These are phyloP conservation scores for Erigeron philadelphicus DNA, from an alignment of 140 eudicot species.

Conservation along the genomic window DNA sequence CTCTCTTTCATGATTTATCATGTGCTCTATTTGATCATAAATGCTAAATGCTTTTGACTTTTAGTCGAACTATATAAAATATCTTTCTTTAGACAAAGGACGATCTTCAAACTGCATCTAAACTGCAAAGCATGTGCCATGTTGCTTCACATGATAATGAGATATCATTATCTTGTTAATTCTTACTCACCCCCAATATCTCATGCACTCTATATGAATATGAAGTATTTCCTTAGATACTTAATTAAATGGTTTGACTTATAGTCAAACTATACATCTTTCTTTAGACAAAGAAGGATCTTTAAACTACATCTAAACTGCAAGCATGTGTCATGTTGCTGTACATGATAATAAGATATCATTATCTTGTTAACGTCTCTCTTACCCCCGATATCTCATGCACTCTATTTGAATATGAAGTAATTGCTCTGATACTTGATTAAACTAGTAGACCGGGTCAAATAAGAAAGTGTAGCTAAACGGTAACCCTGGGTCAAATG, in stretches of 20 bases:
- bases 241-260: slow-evolving; percentile 1
- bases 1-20: background rate
- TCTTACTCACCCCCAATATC: background rate
- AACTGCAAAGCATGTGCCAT: too few relatives aligned
- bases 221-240: background rate
- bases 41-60: background rate
- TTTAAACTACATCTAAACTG: too few relatives aligned
- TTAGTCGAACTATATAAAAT: background rate
- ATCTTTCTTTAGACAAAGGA: background rate
- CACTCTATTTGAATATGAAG: background rate
- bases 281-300: background rate
- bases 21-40: background rate
- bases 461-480: background rate
- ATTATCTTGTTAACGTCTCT: background rate
- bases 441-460: background rate
- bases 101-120: too few relatives aligned
- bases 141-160: background rate
- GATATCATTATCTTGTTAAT: background rate
- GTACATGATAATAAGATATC: background rate
- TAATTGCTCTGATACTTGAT: background rate
- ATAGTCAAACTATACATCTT: background rate
- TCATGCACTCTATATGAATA: background rate
- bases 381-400: background rate
- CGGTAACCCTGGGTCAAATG: background rate
- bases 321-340: too few relatives aligned